These are phyloP conservation scores for Pichia heedii DNA, from an alignment of 805 yeast genomes.

Conservation along the genomic window DNA sequence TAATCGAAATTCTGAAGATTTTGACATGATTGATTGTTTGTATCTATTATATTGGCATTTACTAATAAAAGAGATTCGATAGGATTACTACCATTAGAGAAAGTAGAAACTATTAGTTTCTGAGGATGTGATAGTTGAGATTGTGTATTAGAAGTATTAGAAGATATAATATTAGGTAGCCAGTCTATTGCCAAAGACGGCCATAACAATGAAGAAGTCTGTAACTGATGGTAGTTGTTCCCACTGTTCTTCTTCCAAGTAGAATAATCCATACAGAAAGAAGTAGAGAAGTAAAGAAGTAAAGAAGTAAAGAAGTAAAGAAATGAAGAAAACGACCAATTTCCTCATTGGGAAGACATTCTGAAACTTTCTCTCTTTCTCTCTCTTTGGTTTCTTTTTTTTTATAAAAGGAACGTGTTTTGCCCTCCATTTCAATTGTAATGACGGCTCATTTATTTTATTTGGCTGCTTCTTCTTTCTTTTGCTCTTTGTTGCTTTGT, in stretches of 20 bases:
- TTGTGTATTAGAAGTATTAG: not conserved
- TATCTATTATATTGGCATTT: not conserved
- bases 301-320: no score
- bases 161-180: constrained; percentile 40
- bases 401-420: not conserved
- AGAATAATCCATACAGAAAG: not conserved
- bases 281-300: no score
- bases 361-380: no score
- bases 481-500: no score
- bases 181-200: constrained; percentile 55
- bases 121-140: constrained; percentile 7
- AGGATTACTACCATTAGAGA: constrained; percentile 43
- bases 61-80: constrained; percentile 19
- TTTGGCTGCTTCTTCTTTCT: not conserved
- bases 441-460: not conserved
- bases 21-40: not conserved
- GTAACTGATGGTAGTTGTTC: constrained; percentile 42
- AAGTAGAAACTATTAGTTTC: constrained; percentile 52
- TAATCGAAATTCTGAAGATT: constrained; percentile 23
- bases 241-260: constrained; percentile 58
- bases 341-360: no score
- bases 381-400: no score
- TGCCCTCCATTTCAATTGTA: no score
- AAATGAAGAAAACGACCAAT: no score
- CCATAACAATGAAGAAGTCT: constrained; percentile 50